Evolutionary conservation across 2,329 filamentous ascomycete species (phyloP).

Genomic region (Alternaria sp.): DNA sequence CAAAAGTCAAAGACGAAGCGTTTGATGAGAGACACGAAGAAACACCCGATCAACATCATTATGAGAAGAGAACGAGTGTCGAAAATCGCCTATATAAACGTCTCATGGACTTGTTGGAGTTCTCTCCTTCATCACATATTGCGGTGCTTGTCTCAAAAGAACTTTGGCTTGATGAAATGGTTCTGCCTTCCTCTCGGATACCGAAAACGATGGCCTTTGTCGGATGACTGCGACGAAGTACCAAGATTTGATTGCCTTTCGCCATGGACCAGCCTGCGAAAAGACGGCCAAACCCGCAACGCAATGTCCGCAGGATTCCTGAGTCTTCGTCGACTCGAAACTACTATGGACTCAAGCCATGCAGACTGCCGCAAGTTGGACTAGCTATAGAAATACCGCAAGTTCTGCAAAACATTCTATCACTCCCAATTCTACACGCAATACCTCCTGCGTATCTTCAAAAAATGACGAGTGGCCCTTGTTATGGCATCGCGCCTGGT

Average conservation of each 20-base stretch:
- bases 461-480: fast-evolving
- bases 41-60: no score
- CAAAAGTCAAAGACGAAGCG: no score
- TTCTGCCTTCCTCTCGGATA: no score
- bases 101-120: background rate
- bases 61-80: no score
- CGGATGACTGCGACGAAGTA: background rate
- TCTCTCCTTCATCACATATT: background rate
- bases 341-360: background rate
- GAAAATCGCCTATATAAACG: background rate
- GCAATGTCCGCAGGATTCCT: fast-evolving
- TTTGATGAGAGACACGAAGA: no score
- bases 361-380: background rate
- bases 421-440: background rate
- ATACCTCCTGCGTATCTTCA: background rate
- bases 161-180: no score
- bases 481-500: background rate
- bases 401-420: background rate
- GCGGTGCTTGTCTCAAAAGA: no score
- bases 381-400: background rate
- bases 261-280: background rate
- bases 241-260: background rate
- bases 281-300: background rate
- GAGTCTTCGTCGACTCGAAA: background rate
- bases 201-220: no score